Percentiles rank a stretch among this genome's conserved stretches.
These are phyloP conservation scores for Cronartium quercuum DNA, from an alignment of 1,284 basidiomycete genomes.

Conservation along the genomic window DNA sequence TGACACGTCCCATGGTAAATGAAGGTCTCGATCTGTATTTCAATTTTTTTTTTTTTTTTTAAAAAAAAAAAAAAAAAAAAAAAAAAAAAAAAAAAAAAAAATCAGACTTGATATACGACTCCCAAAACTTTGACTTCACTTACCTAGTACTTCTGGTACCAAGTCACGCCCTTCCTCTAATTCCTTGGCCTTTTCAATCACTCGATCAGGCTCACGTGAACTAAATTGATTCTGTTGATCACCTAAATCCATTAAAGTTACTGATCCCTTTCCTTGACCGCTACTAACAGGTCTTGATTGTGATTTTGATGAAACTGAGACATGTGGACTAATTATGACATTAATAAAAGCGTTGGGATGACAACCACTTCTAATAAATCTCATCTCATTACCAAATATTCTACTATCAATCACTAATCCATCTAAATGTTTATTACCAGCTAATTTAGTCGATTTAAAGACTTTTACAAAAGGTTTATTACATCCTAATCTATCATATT, in stretches of 20 bases:
- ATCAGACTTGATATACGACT: not conserved
- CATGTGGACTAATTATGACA: conserved; percentile 54
- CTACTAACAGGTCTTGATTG: not conserved
- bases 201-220: not conserved
- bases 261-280: too few species aligned
- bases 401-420: conserved; percentile 76
- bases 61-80: not conserved
- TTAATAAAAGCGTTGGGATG: conserved; percentile 80
- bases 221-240: not conserved
- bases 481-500: conserved; percentile 54
- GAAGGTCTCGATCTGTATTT: conserved; percentile 54
- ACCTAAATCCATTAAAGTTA: not conserved
- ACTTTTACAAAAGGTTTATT: conserved; percentile 68
- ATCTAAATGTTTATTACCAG: conserved; percentile 54
- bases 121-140: not conserved
- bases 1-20: conserved; percentile 49
- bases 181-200: not conserved
- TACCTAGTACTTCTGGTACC: not conserved
- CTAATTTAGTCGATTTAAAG: conserved; percentile 53
- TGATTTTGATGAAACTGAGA: not conserved
- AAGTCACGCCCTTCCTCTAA: not conserved
- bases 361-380: conserved; percentile 78
- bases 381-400: conserved; percentile 64
- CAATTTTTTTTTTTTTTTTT: not conserved
- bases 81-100: too few species aligned